These are phyloP conservation scores for Sporothrix luriei DNA, from an alignment of 2,329 filamentous ascomycete genomes.

Conservation along the genomic window DNA sequence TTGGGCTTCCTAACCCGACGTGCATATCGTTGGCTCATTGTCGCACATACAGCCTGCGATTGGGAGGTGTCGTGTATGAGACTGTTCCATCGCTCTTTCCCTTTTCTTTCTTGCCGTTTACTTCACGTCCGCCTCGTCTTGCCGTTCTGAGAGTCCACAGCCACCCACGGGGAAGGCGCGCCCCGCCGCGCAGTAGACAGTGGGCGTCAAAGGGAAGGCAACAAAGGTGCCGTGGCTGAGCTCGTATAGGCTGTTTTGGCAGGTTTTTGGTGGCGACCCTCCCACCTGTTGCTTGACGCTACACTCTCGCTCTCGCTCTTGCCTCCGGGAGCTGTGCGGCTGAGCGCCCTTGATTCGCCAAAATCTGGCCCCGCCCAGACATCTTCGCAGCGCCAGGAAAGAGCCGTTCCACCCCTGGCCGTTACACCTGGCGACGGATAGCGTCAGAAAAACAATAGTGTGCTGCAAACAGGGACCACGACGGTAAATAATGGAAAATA, in stretches of 20 bases:
- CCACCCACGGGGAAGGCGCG: background rate
- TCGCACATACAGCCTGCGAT: slow-evolving; percentile 7
- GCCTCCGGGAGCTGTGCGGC: slow-evolving; percentile 2
- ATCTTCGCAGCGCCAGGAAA: slow-evolving; percentile 15
- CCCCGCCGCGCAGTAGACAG: background rate
- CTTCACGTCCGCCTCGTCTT: slow-evolving; percentile 22
- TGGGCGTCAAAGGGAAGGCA: background rate
- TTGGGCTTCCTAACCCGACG: background rate
- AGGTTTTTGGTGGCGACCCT: slow-evolving; percentile 5
- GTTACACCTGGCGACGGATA: slow-evolving; percentile 18
- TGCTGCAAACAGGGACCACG: slow-evolving; percentile 15
- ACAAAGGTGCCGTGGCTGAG: slow-evolving; percentile 25
- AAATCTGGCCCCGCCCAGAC: background rate
- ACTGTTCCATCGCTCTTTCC: slow-evolving; percentile 8
- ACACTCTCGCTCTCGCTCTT: slow-evolving; percentile 3
- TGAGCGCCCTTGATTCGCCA: slow-evolving; percentile 21
- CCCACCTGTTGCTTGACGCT: no score
- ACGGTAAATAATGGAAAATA: slow-evolving; percentile 15
- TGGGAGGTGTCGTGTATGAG: background rate
- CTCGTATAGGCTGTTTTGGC: slow-evolving; percentile 16
- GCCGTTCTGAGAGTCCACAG: slow-evolving; percentile 13
- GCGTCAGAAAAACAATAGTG: slow-evolving; percentile 13
- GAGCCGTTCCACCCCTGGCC: slow-evolving; percentile 6
- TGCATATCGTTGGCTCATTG: background rate
- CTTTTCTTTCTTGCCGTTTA: slow-evolving; percentile 15